phyloP scores from a whole-genome alignment of 257 asterid species.

The Henckelia pumila region DNA sequence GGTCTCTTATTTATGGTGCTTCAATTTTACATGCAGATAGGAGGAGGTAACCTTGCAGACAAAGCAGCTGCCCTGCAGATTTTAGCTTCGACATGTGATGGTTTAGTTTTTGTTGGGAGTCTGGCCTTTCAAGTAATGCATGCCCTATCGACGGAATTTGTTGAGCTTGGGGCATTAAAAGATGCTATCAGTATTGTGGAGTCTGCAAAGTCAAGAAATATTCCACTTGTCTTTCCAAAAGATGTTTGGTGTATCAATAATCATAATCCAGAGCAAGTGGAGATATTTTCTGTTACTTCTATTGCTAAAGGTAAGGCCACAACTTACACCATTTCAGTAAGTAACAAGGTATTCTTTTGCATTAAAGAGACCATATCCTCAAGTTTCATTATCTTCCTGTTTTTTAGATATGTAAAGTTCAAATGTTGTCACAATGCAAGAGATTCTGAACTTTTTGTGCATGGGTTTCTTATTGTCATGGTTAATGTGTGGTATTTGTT shows the following conservation, averaged over 20 bases:
- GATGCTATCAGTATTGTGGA: constrained; percentile 58
- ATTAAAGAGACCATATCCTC: constrained; percentile 3
- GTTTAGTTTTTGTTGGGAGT: constrained; percentile 74
- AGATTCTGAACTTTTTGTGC: not conserved
- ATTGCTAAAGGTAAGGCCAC: constrained; percentile 53
- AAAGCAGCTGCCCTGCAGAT: constrained; percentile 66
- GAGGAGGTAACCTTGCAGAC: constrained; percentile 67
- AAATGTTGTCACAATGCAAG: constrained; percentile 7
- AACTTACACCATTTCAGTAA: constrained; percentile 12
- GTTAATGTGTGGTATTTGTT: constrained; percentile 9
- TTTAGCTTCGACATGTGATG: constrained; percentile 71
- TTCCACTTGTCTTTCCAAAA: constrained; percentile 59
- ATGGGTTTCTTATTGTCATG: not conserved
- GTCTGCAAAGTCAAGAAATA: constrained; percentile 54
- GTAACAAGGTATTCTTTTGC: constrained; percentile 13
- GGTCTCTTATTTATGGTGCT: constrained; percentile 20
- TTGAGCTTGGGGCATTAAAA: constrained; percentile 52
- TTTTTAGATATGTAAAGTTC: constrained; percentile 15
- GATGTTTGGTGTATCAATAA: constrained; percentile 69
- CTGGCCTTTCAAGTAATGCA: constrained; percentile 87
- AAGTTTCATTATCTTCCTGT: constrained; percentile 12
- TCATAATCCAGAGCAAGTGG: constrained; percentile 35
- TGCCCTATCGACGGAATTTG: constrained; percentile 51
- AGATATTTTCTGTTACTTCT: constrained; percentile 44
- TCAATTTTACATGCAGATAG: constrained; percentile 51